A percentile compares a stretch with the other conserved stretches of the same genome.
Conservation (phyloP, 2,329 filamentous ascomycete genomes). For the Zymoseptoria brevis region DNA sequence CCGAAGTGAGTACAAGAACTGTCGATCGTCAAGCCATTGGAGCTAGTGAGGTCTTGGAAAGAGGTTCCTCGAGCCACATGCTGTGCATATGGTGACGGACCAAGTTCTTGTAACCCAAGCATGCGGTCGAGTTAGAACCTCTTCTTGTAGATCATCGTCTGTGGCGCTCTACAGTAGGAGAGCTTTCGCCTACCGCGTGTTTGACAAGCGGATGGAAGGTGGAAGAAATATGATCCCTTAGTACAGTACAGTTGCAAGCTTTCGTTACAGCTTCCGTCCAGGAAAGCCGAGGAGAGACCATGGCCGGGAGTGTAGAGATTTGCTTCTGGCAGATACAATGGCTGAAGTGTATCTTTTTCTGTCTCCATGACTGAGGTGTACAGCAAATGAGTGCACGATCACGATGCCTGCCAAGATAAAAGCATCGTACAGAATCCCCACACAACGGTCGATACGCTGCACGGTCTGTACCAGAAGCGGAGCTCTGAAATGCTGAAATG, state of each 20-base stretch:
- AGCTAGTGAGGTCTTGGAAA: background rate
- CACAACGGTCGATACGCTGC: background rate
- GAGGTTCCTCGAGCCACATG: background rate
- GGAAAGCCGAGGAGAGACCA: background rate
- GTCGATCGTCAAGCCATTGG: background rate
- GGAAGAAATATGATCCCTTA: background rate
- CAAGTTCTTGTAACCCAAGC: background rate
- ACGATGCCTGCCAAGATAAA: background rate
- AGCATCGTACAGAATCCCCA: background rate
- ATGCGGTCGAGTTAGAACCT: background rate
- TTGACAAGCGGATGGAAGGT: background rate
- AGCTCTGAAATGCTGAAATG: background rate
- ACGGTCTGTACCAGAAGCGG: background rate
- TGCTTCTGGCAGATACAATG: background rate
- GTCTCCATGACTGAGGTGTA: background rate
- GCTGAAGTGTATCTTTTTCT: background rate
- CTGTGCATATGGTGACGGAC: background rate
- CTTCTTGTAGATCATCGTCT: background rate
- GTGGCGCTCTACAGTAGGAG: background rate
- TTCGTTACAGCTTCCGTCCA: background rate
- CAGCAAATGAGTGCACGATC: background rate
- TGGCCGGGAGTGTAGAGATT: background rate
- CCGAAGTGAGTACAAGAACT: background rate
- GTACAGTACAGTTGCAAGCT: background rate
- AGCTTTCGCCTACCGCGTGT: background rate